Percentiles rank a stretch among this genome's conserved stretches.
These are phyloP conservation scores for Termitomyces sp. DNA, from an alignment of 768 basidiomycete genomes.

Conservation along the genomic window DNA sequence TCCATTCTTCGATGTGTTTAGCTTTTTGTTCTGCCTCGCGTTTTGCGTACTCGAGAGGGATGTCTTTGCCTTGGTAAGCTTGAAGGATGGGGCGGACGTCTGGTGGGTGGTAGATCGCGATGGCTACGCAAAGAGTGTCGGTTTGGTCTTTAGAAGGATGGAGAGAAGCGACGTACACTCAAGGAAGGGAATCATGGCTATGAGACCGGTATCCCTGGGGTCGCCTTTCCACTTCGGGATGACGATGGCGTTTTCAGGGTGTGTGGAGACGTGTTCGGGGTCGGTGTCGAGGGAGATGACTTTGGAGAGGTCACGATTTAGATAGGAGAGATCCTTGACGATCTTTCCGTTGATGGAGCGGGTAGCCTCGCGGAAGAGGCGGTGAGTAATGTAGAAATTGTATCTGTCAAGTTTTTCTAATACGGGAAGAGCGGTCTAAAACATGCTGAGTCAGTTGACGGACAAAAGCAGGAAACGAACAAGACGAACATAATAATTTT, in stretches of 20 bases:
- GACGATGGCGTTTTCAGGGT: conserved; percentile 87
- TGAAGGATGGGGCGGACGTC: conserved; percentile 88
- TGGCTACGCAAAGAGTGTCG: conserved; percentile 44
- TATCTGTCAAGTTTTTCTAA: conserved; percentile 94
- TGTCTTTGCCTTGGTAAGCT: conserved; percentile 83
- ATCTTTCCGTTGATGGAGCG: conserved; percentile 75
- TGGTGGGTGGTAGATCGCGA: conserved; percentile 82
- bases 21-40: conserved; percentile 81
- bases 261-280: conserved; percentile 67
- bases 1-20: conserved; percentile 79
- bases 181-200: conserved; percentile 95
- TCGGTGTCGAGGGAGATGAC: conserved; percentile 85
- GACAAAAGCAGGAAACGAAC: background rate
- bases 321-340: conserved; percentile 94
- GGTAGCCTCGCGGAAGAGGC: conserved; percentile 91
- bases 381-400: conserved; percentile 82
- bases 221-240: conserved; percentile 86
- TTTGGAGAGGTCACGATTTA: conserved; percentile 91
- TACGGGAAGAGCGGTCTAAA: conserved; percentile 80
- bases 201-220: conserved; percentile 59
- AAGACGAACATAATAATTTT: conserved; percentile 76
- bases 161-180: conserved; percentile 54
- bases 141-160: background rate
- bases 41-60: conserved; percentile 85
- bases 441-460: background rate